Evolutionary conservation across 805 yeast species (phyloP).

Genomic region (Saccharomycopsis schoenii): DNA sequence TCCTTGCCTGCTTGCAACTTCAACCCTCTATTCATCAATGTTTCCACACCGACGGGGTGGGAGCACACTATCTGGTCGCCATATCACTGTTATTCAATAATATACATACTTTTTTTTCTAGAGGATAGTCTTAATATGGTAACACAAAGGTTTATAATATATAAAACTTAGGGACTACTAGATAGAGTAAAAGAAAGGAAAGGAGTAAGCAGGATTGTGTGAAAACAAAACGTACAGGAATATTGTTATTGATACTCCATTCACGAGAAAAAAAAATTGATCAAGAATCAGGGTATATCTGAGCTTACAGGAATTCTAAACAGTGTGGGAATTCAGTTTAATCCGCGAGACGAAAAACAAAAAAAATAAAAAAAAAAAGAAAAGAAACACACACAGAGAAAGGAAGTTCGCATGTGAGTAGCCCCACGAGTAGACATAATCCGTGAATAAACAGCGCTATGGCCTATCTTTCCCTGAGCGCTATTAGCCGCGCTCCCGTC

Average conservation of each 20-base stretch:
- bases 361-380: background rate
- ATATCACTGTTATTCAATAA: background rate
- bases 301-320: background rate
- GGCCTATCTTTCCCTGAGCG: too few relatives aligned
- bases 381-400: too few relatives aligned
- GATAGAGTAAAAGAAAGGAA: background rate
- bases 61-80: background rate
- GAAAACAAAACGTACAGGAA: background rate
- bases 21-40: too few relatives aligned
- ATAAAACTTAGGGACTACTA: background rate
- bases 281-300: background rate
- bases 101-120: background rate
- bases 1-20: too few relatives aligned
- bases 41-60: too few relatives aligned
- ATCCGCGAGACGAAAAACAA: background rate
- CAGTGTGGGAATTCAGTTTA: background rate
- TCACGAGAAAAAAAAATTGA: background rate
- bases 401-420: too few relatives aligned
- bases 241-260: background rate
- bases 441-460: too few relatives aligned
- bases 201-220: background rate
- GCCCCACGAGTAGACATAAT: too few relatives aligned
- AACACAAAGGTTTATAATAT: constrained; percentile 1
- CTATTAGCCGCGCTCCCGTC: too few relatives aligned
- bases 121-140: background rate